Percentiles rank a stretch among this genome's conserved stretches.
Conservation (phyloP, 2,329 filamentous ascomycete genomes). For the Hymenoscyphus occultus region DNA sequence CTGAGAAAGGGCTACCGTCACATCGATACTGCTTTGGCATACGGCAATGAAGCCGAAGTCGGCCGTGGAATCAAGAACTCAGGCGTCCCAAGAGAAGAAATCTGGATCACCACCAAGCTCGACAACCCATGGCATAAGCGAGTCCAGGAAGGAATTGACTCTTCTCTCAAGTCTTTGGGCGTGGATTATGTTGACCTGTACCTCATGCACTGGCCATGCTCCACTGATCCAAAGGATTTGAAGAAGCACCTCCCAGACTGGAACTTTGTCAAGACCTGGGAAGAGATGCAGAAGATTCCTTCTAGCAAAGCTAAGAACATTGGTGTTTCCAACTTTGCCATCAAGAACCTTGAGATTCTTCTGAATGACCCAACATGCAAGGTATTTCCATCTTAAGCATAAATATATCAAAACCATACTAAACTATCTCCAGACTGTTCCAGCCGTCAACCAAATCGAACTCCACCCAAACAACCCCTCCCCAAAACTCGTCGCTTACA, state of each 20-base stretch:
- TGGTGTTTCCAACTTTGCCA: conserved; percentile 83
- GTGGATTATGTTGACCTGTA: conserved; percentile 68
- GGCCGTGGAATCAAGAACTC: conserved; percentile 65
- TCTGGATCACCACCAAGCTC: conserved; percentile 78
- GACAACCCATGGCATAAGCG: conserved; percentile 76
- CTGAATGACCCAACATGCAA: conserved; percentile 63
- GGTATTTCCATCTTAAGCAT: conserved; percentile 37
- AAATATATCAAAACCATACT: neutral
- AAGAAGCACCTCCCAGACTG: conserved; percentile 73
- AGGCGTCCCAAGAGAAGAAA: conserved; percentile 61
- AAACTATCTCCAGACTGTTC: conserved; percentile 43
- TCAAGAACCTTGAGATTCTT: conserved; percentile 75
- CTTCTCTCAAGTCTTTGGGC: conserved; percentile 58
- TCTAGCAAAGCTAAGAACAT: conserved; percentile 74
- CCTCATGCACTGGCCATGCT: conserved; percentile 70
- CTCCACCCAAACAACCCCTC: conserved; percentile 78
- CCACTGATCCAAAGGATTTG: conserved; percentile 52
- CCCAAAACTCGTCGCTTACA: conserved; percentile 74
- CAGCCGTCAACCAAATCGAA: conserved; percentile 79
- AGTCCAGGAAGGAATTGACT: conserved; percentile 58
- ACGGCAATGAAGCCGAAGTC: conserved; percentile 72
- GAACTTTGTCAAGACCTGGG: conserved; percentile 79
- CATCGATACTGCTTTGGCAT: conserved; percentile 66
- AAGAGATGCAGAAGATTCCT: conserved; percentile 67
- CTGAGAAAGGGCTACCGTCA: conserved; percentile 69